These are phyloP conservation scores for Coemansia sp. DNA, from an alignment of 192 early-diverging fungal species.

Conservation along the genomic window DNA sequence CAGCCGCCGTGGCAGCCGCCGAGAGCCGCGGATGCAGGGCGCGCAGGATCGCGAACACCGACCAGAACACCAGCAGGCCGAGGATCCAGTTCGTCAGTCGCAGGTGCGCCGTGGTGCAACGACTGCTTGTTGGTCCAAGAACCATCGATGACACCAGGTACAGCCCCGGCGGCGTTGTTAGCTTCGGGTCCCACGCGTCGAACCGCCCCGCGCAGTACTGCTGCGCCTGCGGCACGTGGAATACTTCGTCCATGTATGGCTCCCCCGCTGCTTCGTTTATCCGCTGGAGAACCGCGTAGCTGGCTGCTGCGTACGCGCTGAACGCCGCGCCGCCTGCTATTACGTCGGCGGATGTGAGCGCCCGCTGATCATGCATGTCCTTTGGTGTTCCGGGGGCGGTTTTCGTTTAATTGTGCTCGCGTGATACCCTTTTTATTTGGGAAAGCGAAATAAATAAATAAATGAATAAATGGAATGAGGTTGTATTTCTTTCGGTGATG, in stretches of 20 bases:
- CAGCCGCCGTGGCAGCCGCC: slow-evolving; percentile 5
- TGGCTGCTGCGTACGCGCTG: slow-evolving; percentile 23
- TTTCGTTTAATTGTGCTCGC: neutral
- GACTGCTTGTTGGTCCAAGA: neutral
- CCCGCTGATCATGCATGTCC: neutral
- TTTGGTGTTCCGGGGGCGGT: neutral
- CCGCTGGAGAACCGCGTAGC: slow-evolving; percentile 28
- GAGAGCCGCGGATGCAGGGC: slow-evolving; percentile 15
- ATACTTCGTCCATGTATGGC: slow-evolving; percentile 84
- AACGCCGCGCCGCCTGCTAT: slow-evolving; percentile 15
- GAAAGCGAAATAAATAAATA: neutral
- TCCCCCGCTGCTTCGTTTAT: slow-evolving; percentile 18
- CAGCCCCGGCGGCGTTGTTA: slow-evolving; percentile 97
- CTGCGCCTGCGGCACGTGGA: slow-evolving; percentile 91
- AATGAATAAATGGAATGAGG: neutral
- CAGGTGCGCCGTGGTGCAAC: slow-evolving; percentile 27
- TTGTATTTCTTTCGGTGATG: neutral
- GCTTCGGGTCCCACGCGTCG: slow-evolving; percentile 81
- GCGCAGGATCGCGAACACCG: slow-evolving; percentile 39
- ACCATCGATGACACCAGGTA: slow-evolving; percentile 53
- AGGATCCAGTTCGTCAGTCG: slow-evolving; percentile 74
- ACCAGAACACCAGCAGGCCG: slow-evolving; percentile 56
- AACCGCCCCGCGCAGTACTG: slow-evolving; percentile 75
- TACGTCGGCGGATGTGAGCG: too few relatives aligned
- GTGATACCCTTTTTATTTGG: neutral